Percentiles rank a stretch among this genome's conserved stretches.
phyloP scores from a whole-genome alignment of 2,329 filamentous ascomycete species.

The Harringtonia aguacate region DNA sequence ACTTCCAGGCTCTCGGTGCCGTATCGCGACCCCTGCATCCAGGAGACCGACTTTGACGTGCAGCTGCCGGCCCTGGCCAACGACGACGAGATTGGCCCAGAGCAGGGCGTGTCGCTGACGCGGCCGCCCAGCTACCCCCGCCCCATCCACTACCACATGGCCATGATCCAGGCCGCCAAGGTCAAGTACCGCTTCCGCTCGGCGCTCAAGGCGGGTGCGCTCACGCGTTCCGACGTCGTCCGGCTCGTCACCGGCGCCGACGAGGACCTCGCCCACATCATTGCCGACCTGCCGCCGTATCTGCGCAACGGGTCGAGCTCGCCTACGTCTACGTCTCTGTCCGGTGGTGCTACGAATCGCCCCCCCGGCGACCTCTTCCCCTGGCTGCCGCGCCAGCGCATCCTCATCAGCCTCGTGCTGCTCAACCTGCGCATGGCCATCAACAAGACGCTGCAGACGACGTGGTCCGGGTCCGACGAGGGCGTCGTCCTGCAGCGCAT shows the following conservation, averaged over 20 bases:
- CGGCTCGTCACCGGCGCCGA: background rate
- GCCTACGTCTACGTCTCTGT: background rate
- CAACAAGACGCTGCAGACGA: background rate
- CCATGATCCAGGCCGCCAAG: background rate
- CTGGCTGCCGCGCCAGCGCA: background rate
- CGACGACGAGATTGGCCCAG: background rate
- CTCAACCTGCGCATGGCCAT: slow-evolving; percentile 1
- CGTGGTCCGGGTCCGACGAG: background rate
- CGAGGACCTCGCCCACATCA: background rate
- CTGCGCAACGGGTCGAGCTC: background rate
- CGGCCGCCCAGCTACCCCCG: background rate
- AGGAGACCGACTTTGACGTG: background rate
- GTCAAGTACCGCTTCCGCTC: background rate
- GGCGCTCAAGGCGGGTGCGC: background rate
- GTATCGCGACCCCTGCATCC: background rate
- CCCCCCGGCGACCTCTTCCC: background rate
- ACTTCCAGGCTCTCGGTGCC: background rate
- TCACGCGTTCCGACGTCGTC: background rate
- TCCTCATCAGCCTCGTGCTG: background rate
- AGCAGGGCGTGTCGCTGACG: background rate
- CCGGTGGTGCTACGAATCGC: too few relatives aligned
- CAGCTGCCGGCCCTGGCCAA: background rate
- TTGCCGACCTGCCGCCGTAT: background rate
- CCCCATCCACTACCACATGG: background rate
- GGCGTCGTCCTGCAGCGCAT: background rate